phyloP scores from a whole-genome alignment of 2,329 filamentous ascomycete genomes.

The Acephala macrosclerotiorum region DNA sequence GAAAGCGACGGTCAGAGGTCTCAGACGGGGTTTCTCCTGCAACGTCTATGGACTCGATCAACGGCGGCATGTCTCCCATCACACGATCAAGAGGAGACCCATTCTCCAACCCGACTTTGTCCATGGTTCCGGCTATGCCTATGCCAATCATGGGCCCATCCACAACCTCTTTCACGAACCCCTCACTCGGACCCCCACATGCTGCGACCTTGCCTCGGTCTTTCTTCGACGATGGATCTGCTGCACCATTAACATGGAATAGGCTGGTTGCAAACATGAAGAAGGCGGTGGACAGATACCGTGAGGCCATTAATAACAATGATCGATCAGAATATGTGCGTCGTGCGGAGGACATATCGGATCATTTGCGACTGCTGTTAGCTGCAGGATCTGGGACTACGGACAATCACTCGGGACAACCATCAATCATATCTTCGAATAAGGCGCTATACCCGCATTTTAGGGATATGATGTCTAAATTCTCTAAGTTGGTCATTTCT shows the following conservation, averaged over 20 bases:
- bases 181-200: constrained; percentile 41
- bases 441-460: constrained; percentile 97
- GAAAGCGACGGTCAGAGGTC: constrained; percentile 66
- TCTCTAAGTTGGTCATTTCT: constrained; percentile 98
- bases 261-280: constrained; percentile 93
- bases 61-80: constrained; percentile 70
- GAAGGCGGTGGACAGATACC: constrained; percentile 85
- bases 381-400: constrained; percentile 96
- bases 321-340: constrained; percentile 91
- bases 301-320: constrained; percentile 84
- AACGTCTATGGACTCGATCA: constrained; percentile 91
- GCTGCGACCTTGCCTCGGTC: constrained; percentile 72
- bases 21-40: constrained; percentile 80
- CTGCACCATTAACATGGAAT: constrained; percentile 86
- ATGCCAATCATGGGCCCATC: constrained; percentile 42
- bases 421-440: constrained; percentile 99
- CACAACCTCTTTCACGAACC: constrained; percentile 65
- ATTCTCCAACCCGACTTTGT: constrained; percentile 57
- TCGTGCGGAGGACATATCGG: constrained; percentile 96
- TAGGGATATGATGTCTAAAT: constrained; percentile 99
- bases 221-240: constrained; percentile 90
- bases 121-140: constrained; percentile 56
- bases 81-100: constrained; percentile 65
- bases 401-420: constrained; percentile 97
- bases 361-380: constrained; percentile 91